A percentile compares a stretch with the other conserved stretches of the same genome.
Evolutionary conservation across 768 basidiomycete genomes (phyloP).

Genomic region (Symmetrospora coprosmae): DNA sequence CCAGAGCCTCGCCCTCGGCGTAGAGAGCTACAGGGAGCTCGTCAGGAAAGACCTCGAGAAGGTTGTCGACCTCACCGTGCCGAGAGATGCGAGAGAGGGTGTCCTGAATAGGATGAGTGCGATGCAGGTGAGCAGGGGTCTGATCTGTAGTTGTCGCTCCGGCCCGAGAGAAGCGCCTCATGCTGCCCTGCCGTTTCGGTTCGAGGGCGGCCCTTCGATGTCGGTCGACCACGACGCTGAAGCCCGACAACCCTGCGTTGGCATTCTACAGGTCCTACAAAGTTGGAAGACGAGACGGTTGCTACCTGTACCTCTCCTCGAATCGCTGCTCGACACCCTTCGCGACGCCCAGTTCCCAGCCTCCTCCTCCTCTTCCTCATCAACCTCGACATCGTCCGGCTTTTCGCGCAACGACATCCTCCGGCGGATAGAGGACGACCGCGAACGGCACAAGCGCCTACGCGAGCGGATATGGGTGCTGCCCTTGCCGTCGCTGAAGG

Average conservation of each 20-base stretch:
- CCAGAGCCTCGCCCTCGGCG: constrained; percentile 22
- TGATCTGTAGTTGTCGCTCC: too few species aligned
- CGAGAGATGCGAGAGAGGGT: constrained; percentile 37
- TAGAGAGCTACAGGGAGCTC: constrained; percentile 35
- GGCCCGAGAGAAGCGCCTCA: too few species aligned
- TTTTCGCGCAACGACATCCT: constrained; percentile 40
- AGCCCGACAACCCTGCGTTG: too few species aligned
- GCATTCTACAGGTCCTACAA: constrained; percentile 26
- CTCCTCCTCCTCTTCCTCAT: neutral
- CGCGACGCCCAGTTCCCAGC: constrained; percentile 4
- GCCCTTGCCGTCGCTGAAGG: constrained; percentile 35
- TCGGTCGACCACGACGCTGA: too few species aligned
- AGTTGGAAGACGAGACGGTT: constrained; percentile 30
- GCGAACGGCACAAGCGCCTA: constrained; percentile 42
- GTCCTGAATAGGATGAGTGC: constrained; percentile 39
- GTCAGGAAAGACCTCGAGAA: constrained; percentile 36
- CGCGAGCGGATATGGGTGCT: constrained; percentile 42
- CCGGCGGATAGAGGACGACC: constrained; percentile 41
- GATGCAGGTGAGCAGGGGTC: constrained; percentile 37
- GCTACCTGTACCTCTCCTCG: constrained; percentile 23
- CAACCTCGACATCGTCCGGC: constrained; percentile 12
- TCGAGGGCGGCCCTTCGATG: too few species aligned
- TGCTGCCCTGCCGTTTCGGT: too few species aligned
- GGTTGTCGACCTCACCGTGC: constrained; percentile 39
- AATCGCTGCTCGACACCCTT: constrained; percentile 20